Base-by-base conservation (phyloP, 352 stramenopile genomes). In the Pythium biforme region DNA sequence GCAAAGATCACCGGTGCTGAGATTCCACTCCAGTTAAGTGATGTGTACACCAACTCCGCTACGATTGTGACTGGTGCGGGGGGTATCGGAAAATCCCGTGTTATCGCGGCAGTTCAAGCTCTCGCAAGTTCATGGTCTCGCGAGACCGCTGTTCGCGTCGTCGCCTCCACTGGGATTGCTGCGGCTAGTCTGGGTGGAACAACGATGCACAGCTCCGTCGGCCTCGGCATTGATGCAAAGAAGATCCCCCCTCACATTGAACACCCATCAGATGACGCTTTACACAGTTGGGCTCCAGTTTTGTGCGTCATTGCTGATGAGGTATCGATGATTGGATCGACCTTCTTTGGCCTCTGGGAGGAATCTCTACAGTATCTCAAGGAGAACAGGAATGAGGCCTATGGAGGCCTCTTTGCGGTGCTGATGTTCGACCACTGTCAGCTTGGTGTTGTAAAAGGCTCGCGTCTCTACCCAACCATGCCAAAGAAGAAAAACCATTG, bases 321-420 rank as follows among this genome's bases (percentile, higher is more conserved):
- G n/a, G 6, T 72, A 1, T 72, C 60, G 0, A 72, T 75, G 64
- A 55, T 52, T n/a, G 58, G 66, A 25, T 22, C 70, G 9, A 33
- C 14, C 3, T 66, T 72, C 23, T 68, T 75, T 20, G 60, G 68
- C 1, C 40, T 75, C 0, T 75, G 68, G 63, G 69, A 69, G 59
- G 69, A 75, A 49, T 56, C 69, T 9, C 23, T 72, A 12, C 56
- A 33, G 1, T 25, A 64, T 4, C 20, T 60, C 0, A 74, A 70
- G 37, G 62, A 74, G n/a, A 63, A 29, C 12, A 27, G n/a, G 2
- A 27, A 15, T 14, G 19, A 61, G 20, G 8, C 12, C 1, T 62
- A 66, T 19, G 56, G 56, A 0, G 56, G 56, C 2, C 29, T 63
- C 15, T 19, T 63, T 4, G 33, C 26, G 0, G 56, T 63, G 3